Base-by-base conservation (phyloP, 352 stramenopile species). In the Pythium scleroteichum region DNA sequence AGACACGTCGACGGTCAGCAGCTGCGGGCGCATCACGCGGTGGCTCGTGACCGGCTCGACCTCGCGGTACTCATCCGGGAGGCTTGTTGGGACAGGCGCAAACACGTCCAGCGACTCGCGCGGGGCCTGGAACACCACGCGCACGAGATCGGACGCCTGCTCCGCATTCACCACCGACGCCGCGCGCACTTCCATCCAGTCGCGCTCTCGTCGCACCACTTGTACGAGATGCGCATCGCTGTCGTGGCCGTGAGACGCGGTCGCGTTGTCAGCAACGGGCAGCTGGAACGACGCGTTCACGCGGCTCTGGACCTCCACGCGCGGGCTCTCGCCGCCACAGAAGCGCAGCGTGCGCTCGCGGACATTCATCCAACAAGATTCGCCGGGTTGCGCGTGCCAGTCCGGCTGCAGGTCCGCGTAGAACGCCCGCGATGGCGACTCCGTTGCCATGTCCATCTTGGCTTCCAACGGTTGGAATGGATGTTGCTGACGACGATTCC, bases 371-470 rank as follows among this genome's bases (percentile, higher is more conserved):
- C 77, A 86, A 60, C 68, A 85, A 13, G 38, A 45, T 9, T 64
- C 56, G 4, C 27, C 27, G 0, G 64, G 48, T 26, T 68, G 38
- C 7, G 40, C 42, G 47, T 76, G 49, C 82, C 82, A 92, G 62
- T 92, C 79, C 12, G 75, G 67, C 69, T 90, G 71, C 52, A 92
- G 66, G 66, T 90, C 76, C 72, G 88, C 73, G 73, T 86, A 88
- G 26, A 69, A 45, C 39, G 48, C 23, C 20, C 48, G 61, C 51
- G 27, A 5, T 35, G 35, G 32, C 49, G 53, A 13, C 54, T 42
- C 26, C n/a, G 44, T 53, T 40, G 47, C 44, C 24, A 3, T 29
- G 33, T 50, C 64, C 51, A 41, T 57, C n/a, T n/a, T n/a, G n/a
- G 67, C 64, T 60, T 65, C 40, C n/a, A 55, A 17, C 8, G 6